Base-by-base conservation (phyloP, 2,329 filamentous ascomycete genomes). In the Dactylonectria estremocensis region DNA sequence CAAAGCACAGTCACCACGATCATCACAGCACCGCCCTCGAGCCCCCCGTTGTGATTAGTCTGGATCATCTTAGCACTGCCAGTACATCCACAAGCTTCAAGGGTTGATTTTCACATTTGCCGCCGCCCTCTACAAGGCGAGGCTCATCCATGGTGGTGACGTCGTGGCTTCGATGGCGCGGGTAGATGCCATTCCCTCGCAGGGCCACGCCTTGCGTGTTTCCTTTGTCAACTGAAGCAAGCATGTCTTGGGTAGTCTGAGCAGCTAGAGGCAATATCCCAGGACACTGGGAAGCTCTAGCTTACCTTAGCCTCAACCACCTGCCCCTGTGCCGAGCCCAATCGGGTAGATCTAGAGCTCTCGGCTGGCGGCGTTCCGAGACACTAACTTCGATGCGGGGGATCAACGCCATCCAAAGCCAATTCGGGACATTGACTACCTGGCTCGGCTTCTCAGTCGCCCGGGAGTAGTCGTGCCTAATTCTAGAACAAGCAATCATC, bases 301-400 rank as follows among this genome's bases (percentile, higher is more conserved):
- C 18, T 43, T 20, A 18, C 46, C 16, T 50, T 50, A 52, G 57
- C 46, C 57, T 49, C 50, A 37, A 53, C 50, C 43, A 60, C 57
- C 57, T 46, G 56, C 43, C n/a, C 22, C 16, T 10, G 9, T 59
- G 16, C 43, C 56, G 57, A 18, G 57, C 57, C 40, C 48, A 49
- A 60, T 28, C 24, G 20, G 31, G 57, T 18, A n/a, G 45, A 40
- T 33, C 35, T 16, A 50, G 37, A 52, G 24, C 28, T 28, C 31
- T 53, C 46, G 57, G 57, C 13, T 40, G 31, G 56, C 28, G 31
- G 18, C 45, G 24, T 52, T 60, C 57, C 57, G 57, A 52, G 57
- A 49, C 57, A 40, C 57, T 60, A 60, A 35, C 22, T 28, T 20
- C 16, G 6, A 50, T 35, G 57, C 57, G 57, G 57, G 54, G 45